phyloP scores from a whole-genome alignment of 352 stramenopile species.

The Phytopythium aichiense region DNA sequence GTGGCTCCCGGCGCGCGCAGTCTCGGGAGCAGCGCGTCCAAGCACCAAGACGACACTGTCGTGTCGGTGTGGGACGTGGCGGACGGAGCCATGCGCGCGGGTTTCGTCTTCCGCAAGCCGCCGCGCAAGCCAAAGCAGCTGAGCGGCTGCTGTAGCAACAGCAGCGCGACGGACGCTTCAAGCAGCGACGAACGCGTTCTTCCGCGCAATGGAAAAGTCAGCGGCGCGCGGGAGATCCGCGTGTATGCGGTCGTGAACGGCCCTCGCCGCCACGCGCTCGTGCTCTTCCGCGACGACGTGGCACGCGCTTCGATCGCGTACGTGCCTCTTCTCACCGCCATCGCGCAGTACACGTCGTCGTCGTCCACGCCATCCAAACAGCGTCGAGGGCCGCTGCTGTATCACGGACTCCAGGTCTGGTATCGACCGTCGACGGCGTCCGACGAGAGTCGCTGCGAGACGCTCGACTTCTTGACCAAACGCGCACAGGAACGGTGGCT shows the following conservation, averaged over 20 bases:
- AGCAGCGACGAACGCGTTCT: neutral
- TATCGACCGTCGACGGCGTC: neutral
- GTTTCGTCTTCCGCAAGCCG: constrained; percentile 19
- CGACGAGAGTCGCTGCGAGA: constrained; percentile 20
- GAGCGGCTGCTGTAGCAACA: constrained; percentile 2
- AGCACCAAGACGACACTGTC: neutral
- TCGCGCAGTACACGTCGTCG: constrained; percentile 23
- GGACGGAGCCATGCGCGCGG: constrained; percentile 29
- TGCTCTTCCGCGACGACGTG: constrained; percentile 29
- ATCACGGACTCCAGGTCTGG: constrained; percentile 25
- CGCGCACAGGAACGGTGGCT: constrained; percentile 44
- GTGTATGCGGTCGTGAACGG: constrained; percentile 36
- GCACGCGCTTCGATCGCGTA: constrained; percentile 16
- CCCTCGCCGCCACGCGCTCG: constrained; percentile 21
- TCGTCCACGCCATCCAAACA: neutral
- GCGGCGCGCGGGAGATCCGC: constrained; percentile 1
- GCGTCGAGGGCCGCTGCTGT: neutral
- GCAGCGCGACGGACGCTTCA: neutral
- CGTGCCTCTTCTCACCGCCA: constrained; percentile 21
- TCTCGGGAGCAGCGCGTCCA: constrained; percentile 8
- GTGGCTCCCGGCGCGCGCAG: constrained; percentile 28
- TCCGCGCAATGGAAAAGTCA: neutral
- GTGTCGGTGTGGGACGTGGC: constrained; percentile 35
- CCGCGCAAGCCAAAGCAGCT: neutral
- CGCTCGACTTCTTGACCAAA: constrained; percentile 26